Conservation (phyloP, 2,329 filamentous ascomycete species). For the Tricladium varicosporioides region DNA sequence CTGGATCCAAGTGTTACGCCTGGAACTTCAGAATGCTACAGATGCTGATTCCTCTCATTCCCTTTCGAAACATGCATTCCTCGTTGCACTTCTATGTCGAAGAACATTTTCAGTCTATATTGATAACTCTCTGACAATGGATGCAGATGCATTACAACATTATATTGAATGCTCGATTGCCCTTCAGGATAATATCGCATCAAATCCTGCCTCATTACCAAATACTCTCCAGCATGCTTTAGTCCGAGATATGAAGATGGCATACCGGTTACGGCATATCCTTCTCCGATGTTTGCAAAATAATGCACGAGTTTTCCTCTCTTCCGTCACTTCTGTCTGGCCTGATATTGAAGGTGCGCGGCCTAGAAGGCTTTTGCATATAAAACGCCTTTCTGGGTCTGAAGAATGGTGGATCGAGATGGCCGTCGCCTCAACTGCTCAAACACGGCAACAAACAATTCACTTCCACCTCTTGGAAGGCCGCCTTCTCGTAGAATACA, state of each 20-base stretch:
- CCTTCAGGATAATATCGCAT: constrained; percentile 47
- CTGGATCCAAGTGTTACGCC: constrained; percentile 50
- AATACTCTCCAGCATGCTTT: constrained; percentile 38
- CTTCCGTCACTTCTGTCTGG: constrained; percentile 43
- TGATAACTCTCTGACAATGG: not conserved
- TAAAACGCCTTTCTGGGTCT: constrained; percentile 25
- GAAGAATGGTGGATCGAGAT: constrained; percentile 36
- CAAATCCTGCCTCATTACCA: constrained; percentile 37
- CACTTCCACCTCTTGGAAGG: constrained; percentile 48
- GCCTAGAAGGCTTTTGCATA: constrained; percentile 20
- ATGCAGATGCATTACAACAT: constrained; percentile 18
- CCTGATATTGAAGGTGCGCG: constrained; percentile 32
- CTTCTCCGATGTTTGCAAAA: constrained; percentile 37
- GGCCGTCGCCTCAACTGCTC: constrained; percentile 29
- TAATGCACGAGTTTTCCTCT: constrained; percentile 30
- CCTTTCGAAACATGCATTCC: constrained; percentile 46
- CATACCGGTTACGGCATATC: constrained; percentile 35
- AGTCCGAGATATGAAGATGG: constrained; percentile 46
- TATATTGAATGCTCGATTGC: constrained; percentile 42
- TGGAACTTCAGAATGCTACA: constrained; percentile 40
- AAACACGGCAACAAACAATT: constrained; percentile 32
- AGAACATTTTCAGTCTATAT: constrained; percentile 40
- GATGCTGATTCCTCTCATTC: constrained; percentile 40
- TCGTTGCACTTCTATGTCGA: constrained; percentile 55
- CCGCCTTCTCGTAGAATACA: constrained; percentile 46